phyloP scores from a whole-genome alignment of 139 green algal species.

The Mesotaenium endlicherianum region DNA sequence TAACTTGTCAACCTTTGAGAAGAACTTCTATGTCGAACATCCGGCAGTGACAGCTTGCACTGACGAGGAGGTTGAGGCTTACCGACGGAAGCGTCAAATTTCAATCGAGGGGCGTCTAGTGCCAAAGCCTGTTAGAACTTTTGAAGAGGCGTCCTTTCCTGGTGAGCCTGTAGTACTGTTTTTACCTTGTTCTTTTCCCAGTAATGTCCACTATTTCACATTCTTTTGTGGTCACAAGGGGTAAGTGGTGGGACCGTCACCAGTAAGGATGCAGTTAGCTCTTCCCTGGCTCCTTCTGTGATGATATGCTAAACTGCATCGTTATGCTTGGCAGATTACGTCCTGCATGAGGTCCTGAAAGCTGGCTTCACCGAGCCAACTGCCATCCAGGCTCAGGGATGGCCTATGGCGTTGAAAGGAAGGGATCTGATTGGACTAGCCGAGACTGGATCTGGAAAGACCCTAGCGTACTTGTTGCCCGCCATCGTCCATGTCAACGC shows the following conservation, averaged over 20 bases:
- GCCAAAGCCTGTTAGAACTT: slow-evolving; percentile 70
- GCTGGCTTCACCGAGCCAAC: slow-evolving; percentile 79
- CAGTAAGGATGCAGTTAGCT: background rate
- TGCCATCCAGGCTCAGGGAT: slow-evolving; percentile 81
- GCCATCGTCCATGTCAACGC: slow-evolving; percentile 89
- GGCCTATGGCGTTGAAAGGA: slow-evolving; percentile 77
- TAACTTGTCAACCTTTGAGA: slow-evolving; percentile 82
- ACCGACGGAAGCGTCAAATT: slow-evolving; percentile 66
- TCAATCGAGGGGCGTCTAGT: slow-evolving; percentile 65
- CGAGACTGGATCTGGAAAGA: slow-evolving; percentile 87
- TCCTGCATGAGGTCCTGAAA: slow-evolving; percentile 74
- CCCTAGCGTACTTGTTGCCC: slow-evolving; percentile 78
- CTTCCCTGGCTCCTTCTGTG: background rate
- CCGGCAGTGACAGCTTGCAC: slow-evolving; percentile 68
- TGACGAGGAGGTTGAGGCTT: slow-evolving; percentile 69
- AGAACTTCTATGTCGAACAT: slow-evolving; percentile 92
- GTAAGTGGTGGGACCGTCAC: background rate
- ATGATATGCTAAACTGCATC: too few relatives aligned
- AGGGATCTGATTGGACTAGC: slow-evolving; percentile 81
- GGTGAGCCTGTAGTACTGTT: too few relatives aligned
- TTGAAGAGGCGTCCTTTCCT: slow-evolving; percentile 79
- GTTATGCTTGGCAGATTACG: slow-evolving; percentile 80
- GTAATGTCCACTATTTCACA: too few relatives aligned
- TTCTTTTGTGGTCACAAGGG: too few relatives aligned
- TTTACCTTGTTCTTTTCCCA: too few relatives aligned